These are phyloP conservation scores for Citrus cavaleriei DNA, from an alignment of 345 rosid species.

Conservation along the genomic window DNA sequence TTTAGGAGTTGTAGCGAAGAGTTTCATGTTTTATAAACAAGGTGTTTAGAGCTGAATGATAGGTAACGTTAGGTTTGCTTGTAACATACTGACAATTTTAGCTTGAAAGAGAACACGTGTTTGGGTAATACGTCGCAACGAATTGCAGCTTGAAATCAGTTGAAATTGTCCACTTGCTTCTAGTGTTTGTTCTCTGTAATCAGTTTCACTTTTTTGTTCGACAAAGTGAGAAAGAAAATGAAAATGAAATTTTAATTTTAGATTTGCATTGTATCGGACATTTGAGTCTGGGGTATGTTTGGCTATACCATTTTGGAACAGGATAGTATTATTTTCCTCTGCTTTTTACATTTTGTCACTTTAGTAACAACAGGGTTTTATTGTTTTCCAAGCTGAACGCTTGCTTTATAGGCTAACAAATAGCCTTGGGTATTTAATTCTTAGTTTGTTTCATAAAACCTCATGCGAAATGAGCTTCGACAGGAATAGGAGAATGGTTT, in stretches of 20 bases:
- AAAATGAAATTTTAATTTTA: neutral
- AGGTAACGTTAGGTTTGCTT: neutral
- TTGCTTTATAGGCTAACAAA: neutral
- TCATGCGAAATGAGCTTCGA: neutral
- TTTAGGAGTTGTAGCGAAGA: neutral
- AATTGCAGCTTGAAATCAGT: neutral
- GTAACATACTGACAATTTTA: too few species aligned
- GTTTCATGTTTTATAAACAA: neutral
- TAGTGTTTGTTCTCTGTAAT: neutral
- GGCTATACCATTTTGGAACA: neutral
- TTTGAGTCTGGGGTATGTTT: neutral
- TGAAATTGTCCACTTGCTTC: neutral
- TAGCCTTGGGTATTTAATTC: neutral
- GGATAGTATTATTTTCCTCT: neutral
- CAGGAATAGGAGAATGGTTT: neutral
- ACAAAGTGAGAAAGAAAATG: neutral
- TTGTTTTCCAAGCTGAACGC: neutral
- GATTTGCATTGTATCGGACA: neutral
- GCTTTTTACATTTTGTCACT: neutral
- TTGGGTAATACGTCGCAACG: too few species aligned
- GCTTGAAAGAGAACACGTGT: neutral
- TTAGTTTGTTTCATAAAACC: neutral
- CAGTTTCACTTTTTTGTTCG: neutral
- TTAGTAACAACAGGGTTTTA: neutral
- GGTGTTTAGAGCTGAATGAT: neutral